phyloP scores from a whole-genome alignment of 331 rosid genomes.

The Cydonia oblonga region DNA sequence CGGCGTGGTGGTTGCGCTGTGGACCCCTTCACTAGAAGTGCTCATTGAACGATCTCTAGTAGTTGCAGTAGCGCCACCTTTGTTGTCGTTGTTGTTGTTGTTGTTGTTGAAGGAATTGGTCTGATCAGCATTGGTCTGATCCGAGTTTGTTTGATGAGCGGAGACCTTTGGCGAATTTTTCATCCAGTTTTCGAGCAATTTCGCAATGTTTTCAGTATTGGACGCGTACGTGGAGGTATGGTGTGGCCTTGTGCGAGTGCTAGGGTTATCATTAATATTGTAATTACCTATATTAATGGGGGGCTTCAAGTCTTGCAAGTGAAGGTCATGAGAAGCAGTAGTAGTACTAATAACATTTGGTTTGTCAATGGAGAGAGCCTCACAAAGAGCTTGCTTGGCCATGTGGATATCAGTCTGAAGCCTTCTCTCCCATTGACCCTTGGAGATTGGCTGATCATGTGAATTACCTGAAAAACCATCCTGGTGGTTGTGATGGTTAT shows the following conservation, averaged over 20 bases:
- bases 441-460: conserved; percentile 22
- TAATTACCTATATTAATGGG: neutral
- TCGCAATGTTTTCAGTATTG: conserved; percentile 61
- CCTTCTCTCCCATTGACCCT: conserved; percentile 93
- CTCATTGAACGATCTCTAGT: conserved; percentile 9
- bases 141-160: conserved; percentile 9
- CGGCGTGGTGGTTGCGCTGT: conserved; percentile 27
- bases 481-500: conserved; percentile 11
- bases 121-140: neutral
- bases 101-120: conserved; percentile 11
- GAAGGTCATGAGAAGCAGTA: neutral
- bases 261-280: neutral
- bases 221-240: conserved; percentile 46
- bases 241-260: neutral
- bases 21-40: conserved; percentile 38
- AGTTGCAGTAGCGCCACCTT: neutral
- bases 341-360: neutral
- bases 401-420: conserved; percentile 78
- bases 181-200: conserved; percentile 69
- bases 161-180: conserved; percentile 27
- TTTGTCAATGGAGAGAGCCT: conserved; percentile 65
- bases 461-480: conserved; percentile 24
- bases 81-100: neutral
- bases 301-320: conserved; percentile 16
- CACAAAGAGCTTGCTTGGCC: conserved; percentile 78